Conservation (phyloP, 139 green algal genomes). For the Pedinophyceae sp. region DNA sequence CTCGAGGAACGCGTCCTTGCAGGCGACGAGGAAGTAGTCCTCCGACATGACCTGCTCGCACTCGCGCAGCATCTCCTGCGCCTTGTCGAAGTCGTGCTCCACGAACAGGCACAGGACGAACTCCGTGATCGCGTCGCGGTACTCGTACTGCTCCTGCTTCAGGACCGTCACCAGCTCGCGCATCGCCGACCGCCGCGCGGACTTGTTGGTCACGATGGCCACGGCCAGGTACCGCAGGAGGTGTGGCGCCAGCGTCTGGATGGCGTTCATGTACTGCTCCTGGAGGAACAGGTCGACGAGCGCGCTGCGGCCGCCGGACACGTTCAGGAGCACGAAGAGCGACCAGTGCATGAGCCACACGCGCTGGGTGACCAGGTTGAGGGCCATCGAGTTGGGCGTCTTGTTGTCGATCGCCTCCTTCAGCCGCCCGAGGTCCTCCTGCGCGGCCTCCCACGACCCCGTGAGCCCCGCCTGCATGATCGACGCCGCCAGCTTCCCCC, state of each 20-base stretch:
- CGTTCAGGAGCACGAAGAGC: slow-evolving; percentile 98
- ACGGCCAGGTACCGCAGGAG: slow-evolving; percentile 82
- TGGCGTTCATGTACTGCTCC: slow-evolving; percentile 60
- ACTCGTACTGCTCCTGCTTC: slow-evolving; percentile 34
- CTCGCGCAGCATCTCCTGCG: slow-evolving; percentile 76
- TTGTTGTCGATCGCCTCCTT: slow-evolving; percentile 85
- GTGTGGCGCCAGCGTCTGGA: slow-evolving; percentile 79
- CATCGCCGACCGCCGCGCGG: background rate
- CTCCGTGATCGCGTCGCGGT: slow-evolving; percentile 64
- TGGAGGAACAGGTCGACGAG: slow-evolving; percentile 95
- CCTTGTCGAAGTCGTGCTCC: slow-evolving; percentile 92
- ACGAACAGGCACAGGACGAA: slow-evolving; percentile 87
- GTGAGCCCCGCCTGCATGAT: slow-evolving; percentile 62
- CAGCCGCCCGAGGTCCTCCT: slow-evolving; percentile 83
- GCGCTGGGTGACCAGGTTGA: slow-evolving; percentile 86
- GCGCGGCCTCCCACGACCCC: slow-evolving; percentile 60
- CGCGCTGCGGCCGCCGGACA: slow-evolving; percentile 79
- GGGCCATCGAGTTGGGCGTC: slow-evolving; percentile 52
- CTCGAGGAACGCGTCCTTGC: slow-evolving; percentile 88
- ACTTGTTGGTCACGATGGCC: slow-evolving; percentile 82
- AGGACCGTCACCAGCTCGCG: slow-evolving; percentile 12
- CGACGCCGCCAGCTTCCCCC: slow-evolving; percentile 90
- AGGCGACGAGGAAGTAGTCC: slow-evolving; percentile 84
- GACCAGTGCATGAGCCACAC: slow-evolving; percentile 97
- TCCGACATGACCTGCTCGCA: slow-evolving; percentile 78